Percentiles rank a stretch among this genome's conserved stretches.
Evolutionary conservation across 140 eudicot genomes (phyloP).

Genomic region (Artemisia princeps): DNA sequence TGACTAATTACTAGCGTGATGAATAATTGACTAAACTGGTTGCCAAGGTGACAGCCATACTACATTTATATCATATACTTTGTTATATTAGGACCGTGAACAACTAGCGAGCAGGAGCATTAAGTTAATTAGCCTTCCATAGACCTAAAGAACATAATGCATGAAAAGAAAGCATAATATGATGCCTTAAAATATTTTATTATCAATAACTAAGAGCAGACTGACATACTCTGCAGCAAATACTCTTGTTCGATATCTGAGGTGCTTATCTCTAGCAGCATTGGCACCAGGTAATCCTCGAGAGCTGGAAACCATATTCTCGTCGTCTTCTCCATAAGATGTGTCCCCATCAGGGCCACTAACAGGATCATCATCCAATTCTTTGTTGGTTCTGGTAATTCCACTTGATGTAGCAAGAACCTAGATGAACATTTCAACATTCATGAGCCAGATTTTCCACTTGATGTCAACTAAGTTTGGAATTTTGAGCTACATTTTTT

Average conservation of each 20-base stretch:
- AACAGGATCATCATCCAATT: conserved; percentile 43
- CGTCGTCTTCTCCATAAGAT: conserved; percentile 68
- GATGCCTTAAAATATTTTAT: neutral
- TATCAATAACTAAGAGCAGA: conserved; percentile 22
- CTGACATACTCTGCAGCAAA: conserved; percentile 97
- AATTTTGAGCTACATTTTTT: no score
- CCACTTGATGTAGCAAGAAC: conserved; percentile 79
- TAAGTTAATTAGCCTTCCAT: neutral
- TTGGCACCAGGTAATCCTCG: conserved; percentile 28
- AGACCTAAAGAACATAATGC: conserved; percentile 5
- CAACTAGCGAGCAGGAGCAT: neutral
- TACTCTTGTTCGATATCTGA: conserved; percentile 92
- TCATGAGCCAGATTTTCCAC: no score
- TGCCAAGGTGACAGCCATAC: neutral
- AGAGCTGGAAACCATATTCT: conserved; percentile 85
- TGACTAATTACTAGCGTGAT: neutral
- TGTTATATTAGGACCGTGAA: neutral
- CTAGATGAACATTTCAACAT: conserved; percentile 31
- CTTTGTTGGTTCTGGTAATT: conserved; percentile 36
- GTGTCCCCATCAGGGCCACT: conserved; percentile 54
- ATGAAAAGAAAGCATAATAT: conserved; percentile 16
- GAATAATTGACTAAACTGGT: neutral
- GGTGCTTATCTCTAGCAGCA: conserved; percentile 56
- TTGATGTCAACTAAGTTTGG: no score
- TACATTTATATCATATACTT: neutral